Percentiles rank a stretch among this genome's conserved stretches.
These are phyloP conservation scores for Pythium sp. DNA, from an alignment of 352 stramenopile genomes.

Conservation along the genomic window DNA sequence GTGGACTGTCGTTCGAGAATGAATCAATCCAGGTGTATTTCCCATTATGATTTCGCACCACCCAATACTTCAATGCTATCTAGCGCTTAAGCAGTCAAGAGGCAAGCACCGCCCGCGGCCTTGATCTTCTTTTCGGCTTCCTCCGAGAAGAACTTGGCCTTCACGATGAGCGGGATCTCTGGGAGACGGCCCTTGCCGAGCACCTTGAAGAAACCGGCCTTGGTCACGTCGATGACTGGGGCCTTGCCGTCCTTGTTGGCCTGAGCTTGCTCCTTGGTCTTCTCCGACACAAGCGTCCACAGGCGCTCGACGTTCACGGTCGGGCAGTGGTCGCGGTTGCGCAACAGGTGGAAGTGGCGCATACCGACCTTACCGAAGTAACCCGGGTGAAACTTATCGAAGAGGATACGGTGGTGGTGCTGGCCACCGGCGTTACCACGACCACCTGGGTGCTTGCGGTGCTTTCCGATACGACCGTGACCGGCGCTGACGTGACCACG, in stretches of 20 bases:
- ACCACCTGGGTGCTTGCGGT: slow-evolving; percentile 99
- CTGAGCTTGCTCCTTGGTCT: slow-evolving; percentile 97
- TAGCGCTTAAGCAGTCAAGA: slow-evolving; percentile 95
- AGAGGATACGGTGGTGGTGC: slow-evolving; percentile 99
- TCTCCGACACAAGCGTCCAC: slow-evolving; percentile 98
- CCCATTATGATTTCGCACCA: slow-evolving; percentile 74
- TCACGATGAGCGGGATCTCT: slow-evolving; percentile 98
- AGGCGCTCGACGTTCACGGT: slow-evolving; percentile 99
- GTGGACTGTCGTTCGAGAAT: slow-evolving; percentile 7
- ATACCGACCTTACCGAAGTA: slow-evolving; percentile 99
- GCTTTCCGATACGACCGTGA: slow-evolving; percentile 99
- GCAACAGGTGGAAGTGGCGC: slow-evolving; percentile 98
- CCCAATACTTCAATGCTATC: slow-evolving; percentile 46
- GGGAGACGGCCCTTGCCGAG: slow-evolving; percentile 98
- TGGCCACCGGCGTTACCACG: slow-evolving; percentile 99
- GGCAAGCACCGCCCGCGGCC: slow-evolving; percentile 96
- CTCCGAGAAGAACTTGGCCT: slow-evolving; percentile 99
- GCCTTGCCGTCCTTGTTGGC: slow-evolving; percentile 94
- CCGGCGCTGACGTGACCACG: slow-evolving; percentile 98
- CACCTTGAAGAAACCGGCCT: slow-evolving; percentile 99
- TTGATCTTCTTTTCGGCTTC: slow-evolving; percentile 99
- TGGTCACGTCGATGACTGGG: slow-evolving; percentile 98
- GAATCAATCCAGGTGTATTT: slow-evolving; percentile 61
- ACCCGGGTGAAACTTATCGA: slow-evolving; percentile 99
- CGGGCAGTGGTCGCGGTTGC: slow-evolving; percentile 96